Evolutionary conservation across 768 basidiomycete species (phyloP), one percentile per base, ranked within the genome.

Genomic region (Naganishia onofrii): DNA sequence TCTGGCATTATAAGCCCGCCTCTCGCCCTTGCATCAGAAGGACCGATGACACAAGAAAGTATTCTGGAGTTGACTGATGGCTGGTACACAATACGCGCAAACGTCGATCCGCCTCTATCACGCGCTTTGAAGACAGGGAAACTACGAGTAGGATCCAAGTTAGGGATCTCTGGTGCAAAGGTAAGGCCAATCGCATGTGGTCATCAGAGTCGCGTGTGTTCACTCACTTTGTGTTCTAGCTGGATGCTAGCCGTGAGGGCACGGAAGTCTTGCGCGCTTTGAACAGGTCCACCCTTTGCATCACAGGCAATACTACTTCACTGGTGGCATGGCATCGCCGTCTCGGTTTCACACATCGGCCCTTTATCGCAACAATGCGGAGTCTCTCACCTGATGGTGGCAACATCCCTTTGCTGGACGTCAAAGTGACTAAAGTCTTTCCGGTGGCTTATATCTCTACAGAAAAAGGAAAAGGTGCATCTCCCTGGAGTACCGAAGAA

Each of bases 1-100:
- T 90, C 91, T 1, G 85, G 85, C 32, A 87, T 98, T 44, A 81
- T 28, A 10, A 73, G 17, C 23, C 23, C 5, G 42, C 42, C 42
- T 44, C 42, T 5, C 17, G 66, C 32, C 32, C 58, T 10, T 26
- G 64, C 26, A n/a, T 58, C 31, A 17, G 79, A 69, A 7, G 57
- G 56, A 53, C 28, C 10, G 19, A 21, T 15, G n/a, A 23, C 31
- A 15, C 13, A 19, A 19, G 66, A 82, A 2, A 80, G 84, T 74
- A 86, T 88, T 0, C 81, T 99, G 7, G 96, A 97, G 80, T 82
- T 98, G n/a, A 93, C 93, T 0, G 96, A 99, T 77, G 96, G 96
- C 17, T 99, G 96, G 96, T 99, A 99, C 76, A 83, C 88, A 32
- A 83, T 98, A 8, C 86, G 88, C 17, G 90, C 92, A 0, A 84